Evolutionary conservation across 306 rosid species (phyloP).

Genomic region (Purshia tridentata): DNA sequence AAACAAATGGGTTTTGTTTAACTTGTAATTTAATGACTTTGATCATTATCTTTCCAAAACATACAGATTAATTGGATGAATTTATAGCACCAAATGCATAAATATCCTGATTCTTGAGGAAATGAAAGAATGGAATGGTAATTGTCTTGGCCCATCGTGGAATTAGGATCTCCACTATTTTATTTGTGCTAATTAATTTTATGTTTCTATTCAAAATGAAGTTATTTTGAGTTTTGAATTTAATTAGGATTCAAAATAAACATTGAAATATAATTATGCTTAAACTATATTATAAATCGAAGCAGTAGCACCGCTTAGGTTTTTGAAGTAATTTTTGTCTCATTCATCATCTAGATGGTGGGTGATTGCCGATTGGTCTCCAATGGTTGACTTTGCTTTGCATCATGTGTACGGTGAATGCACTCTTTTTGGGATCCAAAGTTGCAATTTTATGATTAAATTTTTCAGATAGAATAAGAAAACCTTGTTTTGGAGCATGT

Average conservation of each 20-base stretch:
- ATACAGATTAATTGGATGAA: background rate
- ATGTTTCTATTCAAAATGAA: no score
- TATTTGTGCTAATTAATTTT: no score
- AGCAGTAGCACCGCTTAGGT: background rate
- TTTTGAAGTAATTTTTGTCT: conserved; percentile 5
- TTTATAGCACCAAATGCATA: background rate
- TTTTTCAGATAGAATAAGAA: conserved; percentile 2
- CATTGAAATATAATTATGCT: no score
- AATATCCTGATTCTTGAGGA: no score
- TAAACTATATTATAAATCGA: background rate
- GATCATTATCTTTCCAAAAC: background rate
- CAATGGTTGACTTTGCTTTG: conserved; percentile 32
- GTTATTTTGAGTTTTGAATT: no score
- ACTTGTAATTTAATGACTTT: background rate
- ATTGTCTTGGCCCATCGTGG: no score
- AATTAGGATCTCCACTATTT: no score
- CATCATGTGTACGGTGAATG: conserved; percentile 1
- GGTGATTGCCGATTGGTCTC: background rate
- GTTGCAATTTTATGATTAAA: conserved; percentile 25
- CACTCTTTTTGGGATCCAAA: conserved; percentile 22
- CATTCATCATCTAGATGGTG: conserved; percentile 1
- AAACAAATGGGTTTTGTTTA: background rate
- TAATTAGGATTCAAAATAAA: no score
- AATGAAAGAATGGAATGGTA: no score
- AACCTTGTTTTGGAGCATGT: background rate